Evolutionary conservation across 345 rosid species (phyloP), one percentile per base, ranked within the genome.

Genomic region (Syzygium grande): DNA sequence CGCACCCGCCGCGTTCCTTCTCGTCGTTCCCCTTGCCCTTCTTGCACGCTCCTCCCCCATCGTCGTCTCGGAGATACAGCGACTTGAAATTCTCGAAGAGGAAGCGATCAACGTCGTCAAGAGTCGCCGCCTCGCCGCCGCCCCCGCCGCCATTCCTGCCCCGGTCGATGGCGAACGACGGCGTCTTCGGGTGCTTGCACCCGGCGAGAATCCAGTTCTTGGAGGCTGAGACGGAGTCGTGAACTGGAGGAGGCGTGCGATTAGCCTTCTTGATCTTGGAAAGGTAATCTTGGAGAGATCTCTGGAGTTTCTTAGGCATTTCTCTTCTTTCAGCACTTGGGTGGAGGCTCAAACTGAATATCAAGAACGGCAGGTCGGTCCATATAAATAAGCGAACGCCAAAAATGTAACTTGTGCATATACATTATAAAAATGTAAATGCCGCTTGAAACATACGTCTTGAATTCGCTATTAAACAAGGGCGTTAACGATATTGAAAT

Each of bases 11-110:
- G 2, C 30, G 34, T 41, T 51, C 87, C 87, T 55, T 55, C 43
- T 78, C 85, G 27, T 10, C 52, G 17, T 43, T 46, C n/a, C 61
- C 61, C 25, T 87, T 84, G 41, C 83, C 80, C 52, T 87, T 85
- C 19, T 86, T 54, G 52, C 86, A 86, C 52, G 56, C n/a, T 46
- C 2, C 14, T 2, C 29, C 88, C 8, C 90, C 93, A 1, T 89
- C 89, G 2, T 89, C 93, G 17, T 94, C 96, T 7, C 87, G 85
- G 61, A 95, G 84, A 86, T 93, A 97, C 58, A 97, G 94, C n/a
- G 99, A 95, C 84, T 87, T 93, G 90, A 97, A 96, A 90, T 97
- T 97, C 90, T 96, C 98, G 27, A 90, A 92, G 52, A 96, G 95
- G 90, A 96, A 97, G 25, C 93, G 94, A 87, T 97, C 99, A 23